These are phyloP conservation scores for Penicillium sp. DNA, from an alignment of 2,329 filamentous ascomycete genomes.

Conservation along the genomic window DNA sequence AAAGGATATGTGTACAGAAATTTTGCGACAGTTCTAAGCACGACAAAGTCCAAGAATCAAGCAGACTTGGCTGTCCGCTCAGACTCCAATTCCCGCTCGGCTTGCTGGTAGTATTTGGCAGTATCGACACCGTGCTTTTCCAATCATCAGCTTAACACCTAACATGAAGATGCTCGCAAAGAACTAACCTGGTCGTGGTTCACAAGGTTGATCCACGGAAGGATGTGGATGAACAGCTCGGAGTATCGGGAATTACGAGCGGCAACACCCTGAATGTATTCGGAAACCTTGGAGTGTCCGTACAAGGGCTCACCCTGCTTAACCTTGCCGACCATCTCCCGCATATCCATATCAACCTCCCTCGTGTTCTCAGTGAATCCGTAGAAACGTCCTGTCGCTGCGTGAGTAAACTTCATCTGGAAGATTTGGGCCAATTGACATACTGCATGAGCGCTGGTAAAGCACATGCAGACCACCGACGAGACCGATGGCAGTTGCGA, in stretches of 20 bases:
- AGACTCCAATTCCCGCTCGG: conserved; percentile 84
- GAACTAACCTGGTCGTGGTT: conserved; percentile 68
- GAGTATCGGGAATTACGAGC: conserved; percentile 89
- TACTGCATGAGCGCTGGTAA: conserved; percentile 79
- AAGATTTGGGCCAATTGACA: conserved; percentile 38
- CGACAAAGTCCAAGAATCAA: conserved; percentile 10
- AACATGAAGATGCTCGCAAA: not conserved
- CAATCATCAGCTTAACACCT: not conserved
- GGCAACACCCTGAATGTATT: conserved; percentile 91
- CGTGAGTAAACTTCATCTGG: conserved; percentile 7
- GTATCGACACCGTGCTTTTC: conserved; percentile 90
- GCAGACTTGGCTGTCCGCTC: conserved; percentile 50
- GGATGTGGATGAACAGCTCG: conserved; percentile 70
- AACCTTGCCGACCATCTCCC: conserved; percentile 94
- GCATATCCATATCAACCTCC: conserved; percentile 94
- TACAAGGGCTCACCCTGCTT: conserved; percentile 89
- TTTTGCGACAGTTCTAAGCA: conserved; percentile 14
- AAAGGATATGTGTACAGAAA: conserved; percentile 27
- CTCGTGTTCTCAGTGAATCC: conserved; percentile 87
- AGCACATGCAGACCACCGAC: conserved; percentile 76
- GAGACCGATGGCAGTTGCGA: conserved; percentile 65
- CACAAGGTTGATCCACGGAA: conserved; percentile 98
- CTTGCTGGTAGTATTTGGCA: conserved; percentile 95
- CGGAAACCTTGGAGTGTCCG: conserved; percentile 68
- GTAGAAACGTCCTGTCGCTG: conserved; percentile 76